Conservation (phyloP, 371 early-diverging fungal species). For the Mucor plumbeus region DNA sequence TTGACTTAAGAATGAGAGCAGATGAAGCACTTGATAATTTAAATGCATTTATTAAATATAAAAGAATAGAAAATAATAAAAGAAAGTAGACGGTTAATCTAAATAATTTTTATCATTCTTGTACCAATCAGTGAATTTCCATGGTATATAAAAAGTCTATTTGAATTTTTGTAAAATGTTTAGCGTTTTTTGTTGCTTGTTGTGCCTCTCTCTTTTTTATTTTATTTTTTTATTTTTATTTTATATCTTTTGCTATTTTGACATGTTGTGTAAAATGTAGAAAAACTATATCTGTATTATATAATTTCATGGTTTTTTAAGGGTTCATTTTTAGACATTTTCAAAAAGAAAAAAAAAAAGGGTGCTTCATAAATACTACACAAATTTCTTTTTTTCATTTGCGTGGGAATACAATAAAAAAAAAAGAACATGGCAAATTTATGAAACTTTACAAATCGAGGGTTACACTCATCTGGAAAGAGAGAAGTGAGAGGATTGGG, state of each 20-base stretch:
- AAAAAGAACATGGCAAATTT: background rate
- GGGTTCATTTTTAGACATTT: slow-evolving; percentile 1
- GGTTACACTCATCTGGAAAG: background rate
- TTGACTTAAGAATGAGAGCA: slow-evolving; percentile 72
- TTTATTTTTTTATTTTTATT: too few species aligned
- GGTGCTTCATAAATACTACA: background rate
- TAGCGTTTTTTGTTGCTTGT: background rate
- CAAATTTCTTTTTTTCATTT: background rate
- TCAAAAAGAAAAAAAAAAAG: slow-evolving; percentile 7
- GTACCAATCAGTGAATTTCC: slow-evolving; percentile 15
- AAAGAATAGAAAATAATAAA: slow-evolving; percentile 47
- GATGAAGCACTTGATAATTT: slow-evolving; percentile 84
- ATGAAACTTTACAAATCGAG: slow-evolving; percentile 19
- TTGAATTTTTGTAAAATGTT: background rate
- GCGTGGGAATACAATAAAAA: slow-evolving; percentile 19
- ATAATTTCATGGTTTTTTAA: slow-evolving; percentile 1
- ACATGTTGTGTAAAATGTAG: background rate
- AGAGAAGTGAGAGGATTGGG: background rate
- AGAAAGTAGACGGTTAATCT: background rate
- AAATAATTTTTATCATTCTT: background rate
- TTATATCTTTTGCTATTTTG: background rate
- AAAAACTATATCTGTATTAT: slow-evolving; percentile 2
- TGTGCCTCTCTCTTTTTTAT: too few species aligned
- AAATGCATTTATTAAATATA: slow-evolving; percentile 85
- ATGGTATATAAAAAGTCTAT: background rate